These are phyloP conservation scores for Apophysomyces trapeziformis DNA, from an alignment of 371 early-diverging fungal species.

Conservation along the genomic window DNA sequence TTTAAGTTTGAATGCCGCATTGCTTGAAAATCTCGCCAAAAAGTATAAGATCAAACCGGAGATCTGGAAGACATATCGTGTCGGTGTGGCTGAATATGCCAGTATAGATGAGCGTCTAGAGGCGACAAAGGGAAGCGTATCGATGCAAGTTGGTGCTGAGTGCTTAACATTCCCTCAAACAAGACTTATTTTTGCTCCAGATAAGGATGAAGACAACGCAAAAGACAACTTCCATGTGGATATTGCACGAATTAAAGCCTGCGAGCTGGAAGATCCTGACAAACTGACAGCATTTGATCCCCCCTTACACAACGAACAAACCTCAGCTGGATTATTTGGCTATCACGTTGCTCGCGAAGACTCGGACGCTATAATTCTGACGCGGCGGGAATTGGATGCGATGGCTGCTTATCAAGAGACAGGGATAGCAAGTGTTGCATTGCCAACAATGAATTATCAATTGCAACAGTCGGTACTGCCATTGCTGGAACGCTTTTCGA, in stretches of 20 bases:
- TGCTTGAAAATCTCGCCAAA: slow-evolving; percentile 20
- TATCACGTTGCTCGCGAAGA: slow-evolving; percentile 57
- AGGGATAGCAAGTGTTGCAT: slow-evolving; percentile 60
- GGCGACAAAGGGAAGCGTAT: slow-evolving; percentile 9
- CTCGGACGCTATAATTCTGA: slow-evolving; percentile 53
- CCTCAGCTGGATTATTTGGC: slow-evolving; percentile 63
- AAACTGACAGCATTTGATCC: slow-evolving; percentile 32
- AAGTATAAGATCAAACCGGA: slow-evolving; percentile 29
- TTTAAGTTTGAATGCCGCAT: slow-evolving; percentile 19
- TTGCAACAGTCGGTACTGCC: slow-evolving; percentile 66
- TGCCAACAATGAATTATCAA: slow-evolving; percentile 62
- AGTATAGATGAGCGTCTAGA: slow-evolving; percentile 19
- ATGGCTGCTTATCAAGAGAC: slow-evolving; percentile 76
- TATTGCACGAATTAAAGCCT: slow-evolving; percentile 46
- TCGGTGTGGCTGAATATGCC: slow-evolving; percentile 40
- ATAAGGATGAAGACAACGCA: slow-evolving; percentile 5
- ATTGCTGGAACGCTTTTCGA: slow-evolving; percentile 64
- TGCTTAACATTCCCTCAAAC: slow-evolving; percentile 55
- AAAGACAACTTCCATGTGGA: slow-evolving; percentile 22
- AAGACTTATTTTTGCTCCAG: slow-evolving; percentile 23
- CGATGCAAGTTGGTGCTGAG: background rate
- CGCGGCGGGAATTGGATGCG: slow-evolving; percentile 70
- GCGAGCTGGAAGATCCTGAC: slow-evolving; percentile 21
- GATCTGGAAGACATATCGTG: slow-evolving; percentile 29
- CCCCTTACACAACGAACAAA: slow-evolving; percentile 21